Evolutionary conservation across 1,284 basidiomycete species (phyloP).

Genomic region (Fistulina hepatica): DNA sequence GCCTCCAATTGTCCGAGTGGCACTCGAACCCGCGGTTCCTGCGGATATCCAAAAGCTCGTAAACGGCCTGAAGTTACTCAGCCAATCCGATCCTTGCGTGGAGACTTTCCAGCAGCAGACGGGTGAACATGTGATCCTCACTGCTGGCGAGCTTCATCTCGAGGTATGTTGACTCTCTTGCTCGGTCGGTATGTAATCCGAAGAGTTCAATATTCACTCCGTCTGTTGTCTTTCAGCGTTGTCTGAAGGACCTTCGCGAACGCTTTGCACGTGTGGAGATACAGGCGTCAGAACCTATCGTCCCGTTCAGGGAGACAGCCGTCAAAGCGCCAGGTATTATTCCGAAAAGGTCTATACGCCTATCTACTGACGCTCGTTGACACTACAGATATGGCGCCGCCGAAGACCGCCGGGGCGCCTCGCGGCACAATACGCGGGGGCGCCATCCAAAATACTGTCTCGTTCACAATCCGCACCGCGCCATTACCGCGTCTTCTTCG

Average conservation of each 20-base stretch:
- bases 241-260: conserved; percentile 90
- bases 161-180: conserved; percentile 46
- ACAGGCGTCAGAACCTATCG: conserved; percentile 90
- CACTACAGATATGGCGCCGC: conserved; percentile 77
- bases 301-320: conserved; percentile 95
- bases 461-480: conserved; percentile 74
- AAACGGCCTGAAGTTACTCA: conserved; percentile 79
- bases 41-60: conserved; percentile 92
- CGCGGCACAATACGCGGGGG: conserved; percentile 74
- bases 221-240: conserved; percentile 47
- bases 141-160: conserved; percentile 92
- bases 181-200: neutral
- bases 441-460: conserved; percentile 63
- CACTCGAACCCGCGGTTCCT: conserved; percentile 81
- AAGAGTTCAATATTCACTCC: neutral
- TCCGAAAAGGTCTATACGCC: neutral
- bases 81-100: conserved; percentile 95
- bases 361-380: conserved; percentile 13
- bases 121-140: conserved; percentile 95
- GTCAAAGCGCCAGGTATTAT: conserved; percentile 60
- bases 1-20: conserved; percentile 91
- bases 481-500: conserved; percentile 66
- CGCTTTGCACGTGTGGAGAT: conserved; percentile 91
- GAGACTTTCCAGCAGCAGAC: conserved; percentile 96
- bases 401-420: conserved; percentile 61